These are phyloP conservation scores for Penicillium cataractarum DNA, from an alignment of 495 filamentous ascomycete genomes.

Conservation along the genomic window DNA sequence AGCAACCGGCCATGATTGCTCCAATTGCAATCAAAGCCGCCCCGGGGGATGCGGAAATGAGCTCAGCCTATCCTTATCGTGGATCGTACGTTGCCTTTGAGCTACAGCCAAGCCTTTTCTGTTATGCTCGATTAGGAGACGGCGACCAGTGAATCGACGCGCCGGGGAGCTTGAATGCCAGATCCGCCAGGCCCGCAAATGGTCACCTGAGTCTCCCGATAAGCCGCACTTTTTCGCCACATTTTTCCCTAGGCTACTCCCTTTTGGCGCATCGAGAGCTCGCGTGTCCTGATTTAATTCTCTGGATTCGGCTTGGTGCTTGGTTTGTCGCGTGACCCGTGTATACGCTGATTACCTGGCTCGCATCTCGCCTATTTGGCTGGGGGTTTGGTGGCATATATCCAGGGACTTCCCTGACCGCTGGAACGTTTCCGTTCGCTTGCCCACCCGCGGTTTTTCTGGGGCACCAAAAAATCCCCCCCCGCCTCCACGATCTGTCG, in stretches of 20 bases:
- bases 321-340: background rate
- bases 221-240: slow-evolving; percentile 32
- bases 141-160: background rate
- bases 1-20: background rate
- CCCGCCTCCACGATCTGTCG: slow-evolving; percentile 19
- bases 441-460: slow-evolving; percentile 20
- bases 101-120: background rate
- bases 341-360: background rate
- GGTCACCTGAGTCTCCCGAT: slow-evolving; percentile 34
- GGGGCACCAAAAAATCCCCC: slow-evolving; percentile 20
- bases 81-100: slow-evolving; percentile 12
- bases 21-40: background rate
- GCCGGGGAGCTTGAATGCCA: slow-evolving; percentile 14
- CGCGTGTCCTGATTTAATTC: background rate
- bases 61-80: slow-evolving; percentile 13
- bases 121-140: background rate
- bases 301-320: background rate
- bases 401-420: slow-evolving; percentile 18
- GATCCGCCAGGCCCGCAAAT: slow-evolving; percentile 23
- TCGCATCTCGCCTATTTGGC: background rate
- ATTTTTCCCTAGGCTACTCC: slow-evolving; percentile 13
- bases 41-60: background rate
- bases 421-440: slow-evolving; percentile 31
- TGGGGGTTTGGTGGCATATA: slow-evolving; percentile 7
- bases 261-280: background rate